Conservation (phyloP, 2,329 filamentous ascomycete genomes). For the Aureobasidium melanogenum region DNA sequence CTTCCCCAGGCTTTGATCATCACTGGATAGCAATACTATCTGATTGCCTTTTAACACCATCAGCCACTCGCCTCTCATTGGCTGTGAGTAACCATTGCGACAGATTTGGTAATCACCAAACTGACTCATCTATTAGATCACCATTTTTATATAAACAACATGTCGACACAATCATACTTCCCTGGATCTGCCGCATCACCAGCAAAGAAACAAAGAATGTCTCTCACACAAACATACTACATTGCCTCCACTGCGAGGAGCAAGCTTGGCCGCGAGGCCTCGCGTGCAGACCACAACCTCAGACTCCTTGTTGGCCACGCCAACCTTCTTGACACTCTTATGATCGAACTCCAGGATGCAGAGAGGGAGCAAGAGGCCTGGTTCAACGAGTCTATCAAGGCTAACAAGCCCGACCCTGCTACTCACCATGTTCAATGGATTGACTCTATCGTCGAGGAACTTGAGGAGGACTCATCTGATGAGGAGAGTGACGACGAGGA, state of each 20-base stretch:
- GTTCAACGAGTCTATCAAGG: slow-evolving; percentile 94
- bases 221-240: slow-evolving; percentile 96
- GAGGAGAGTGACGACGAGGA: slow-evolving; percentile 41
- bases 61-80: slow-evolving; percentile 9
- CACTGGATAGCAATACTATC: not conserved
- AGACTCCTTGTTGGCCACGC: slow-evolving; percentile 93
- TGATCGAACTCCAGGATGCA: slow-evolving; percentile 84
- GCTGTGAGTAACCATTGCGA: slow-evolving; percentile 8
- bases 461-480: slow-evolving; percentile 58
- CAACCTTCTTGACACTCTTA: slow-evolving; percentile 92
- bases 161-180: slow-evolving; percentile 32
- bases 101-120: slow-evolving; percentile 8
- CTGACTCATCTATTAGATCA: slow-evolving; percentile 13
- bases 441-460: slow-evolving; percentile 66
- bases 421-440: slow-evolving; percentile 77
- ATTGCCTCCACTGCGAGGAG: slow-evolving; percentile 91
- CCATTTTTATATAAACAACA: slow-evolving; percentile 20
- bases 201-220: slow-evolving; percentile 74
- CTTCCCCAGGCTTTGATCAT: slow-evolving; percentile 3
- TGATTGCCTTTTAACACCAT: not conserved
- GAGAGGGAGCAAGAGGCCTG: slow-evolving; percentile 93
- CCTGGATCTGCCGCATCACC: slow-evolving; percentile 35
- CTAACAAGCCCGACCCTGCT: slow-evolving; percentile 49
- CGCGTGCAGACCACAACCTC: slow-evolving; percentile 85
- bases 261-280: slow-evolving; percentile 91